Evolutionary conservation across 768 basidiomycete species (phyloP), one percentile per base, ranked within the genome.

Genomic region (Calocybe cyanea): DNA sequence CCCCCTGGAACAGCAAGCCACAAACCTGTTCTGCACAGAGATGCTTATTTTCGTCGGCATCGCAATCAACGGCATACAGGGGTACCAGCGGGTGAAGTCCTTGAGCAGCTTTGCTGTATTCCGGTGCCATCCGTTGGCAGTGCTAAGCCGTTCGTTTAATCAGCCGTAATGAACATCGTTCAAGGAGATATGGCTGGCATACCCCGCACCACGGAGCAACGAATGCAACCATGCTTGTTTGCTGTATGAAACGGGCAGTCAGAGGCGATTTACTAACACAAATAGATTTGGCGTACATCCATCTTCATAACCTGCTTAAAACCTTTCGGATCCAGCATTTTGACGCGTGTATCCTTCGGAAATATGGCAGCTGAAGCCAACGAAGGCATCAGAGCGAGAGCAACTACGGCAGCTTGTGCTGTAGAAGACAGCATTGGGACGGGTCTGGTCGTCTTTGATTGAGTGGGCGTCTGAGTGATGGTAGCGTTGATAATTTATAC

Each of bases 201-300:
- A 89, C 87, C 53, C 87, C 88, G 58, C 88, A 92, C 93, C 92
- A 95, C 3, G 92, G 88, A n/a, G 93, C 93, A 10, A 93, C 86
- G 59, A 94, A 96, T 1, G 91, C 93, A 14, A 95, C 84, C 58
- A 93, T 63, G 50, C 74, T 79, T 24, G 89, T 86, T 66, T 77
- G 70, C 89, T 91, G 54, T 8, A 38, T 9, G 6, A 38, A 18
- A 35, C 34, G 14, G 7, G 13, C n/a, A 35, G 4, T 7, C 17
- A n/a, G 17, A 35, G 14, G 14, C 18, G 30, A 46, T 35, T 14
- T 14, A 43, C 41, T 15, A 7, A 7, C 13, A 18, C 23, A 31
- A 18, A 43, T 47, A 28, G 38, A 31, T 17, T 7, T 11, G 21
- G 68, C 85, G 48, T 63, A 92, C 91, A 55, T 89, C 87, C 36